A percentile compares a stretch with the other conserved stretches of the same genome.
phyloP scores from a whole-genome alignment of 768 basidiomycete species.

The Grammothele lineata region DNA sequence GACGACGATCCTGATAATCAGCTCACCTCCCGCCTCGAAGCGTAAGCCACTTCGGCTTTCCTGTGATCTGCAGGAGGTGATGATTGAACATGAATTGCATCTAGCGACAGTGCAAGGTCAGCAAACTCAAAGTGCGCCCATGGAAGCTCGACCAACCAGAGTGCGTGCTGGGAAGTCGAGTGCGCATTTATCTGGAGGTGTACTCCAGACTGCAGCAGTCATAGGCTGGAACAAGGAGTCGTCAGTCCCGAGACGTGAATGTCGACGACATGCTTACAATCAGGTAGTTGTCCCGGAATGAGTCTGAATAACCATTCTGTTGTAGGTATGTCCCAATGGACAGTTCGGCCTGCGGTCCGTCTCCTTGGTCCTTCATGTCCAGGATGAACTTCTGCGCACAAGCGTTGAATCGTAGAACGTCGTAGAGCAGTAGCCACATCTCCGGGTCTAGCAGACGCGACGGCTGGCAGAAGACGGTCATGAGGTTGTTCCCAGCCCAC shows the following conservation, averaged over 20 bases:
- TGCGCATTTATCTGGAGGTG: conserved; percentile 64
- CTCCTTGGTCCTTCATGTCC: conserved; percentile 13
- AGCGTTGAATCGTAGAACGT: conserved; percentile 69
- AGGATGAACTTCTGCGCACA: conserved; percentile 49
- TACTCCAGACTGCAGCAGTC: conserved; percentile 81
- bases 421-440: conserved; percentile 73
- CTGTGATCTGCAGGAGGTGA: conserved; percentile 65
- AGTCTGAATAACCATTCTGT: conserved; percentile 59
- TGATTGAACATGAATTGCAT: conserved; percentile 74
- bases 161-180: conserved; percentile 70
- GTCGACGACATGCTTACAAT: conserved; percentile 37
- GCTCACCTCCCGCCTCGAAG: conserved; percentile 68
- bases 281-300: conserved; percentile 71
- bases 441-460: conserved; percentile 54
- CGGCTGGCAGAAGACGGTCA: conserved; percentile 64
- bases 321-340: conserved; percentile 55
- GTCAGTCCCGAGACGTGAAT: neutral
- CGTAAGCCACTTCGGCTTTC: conserved; percentile 70
- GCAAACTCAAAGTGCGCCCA: too few relatives aligned
- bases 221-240: conserved; percentile 44
- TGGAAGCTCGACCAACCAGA: too few relatives aligned
- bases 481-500: conserved; percentile 67
- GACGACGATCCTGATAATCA: neutral
- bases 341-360: conserved; percentile 26
- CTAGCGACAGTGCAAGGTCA: conserved; percentile 26